Percentiles rank a stretch among this genome's conserved stretches.
Conservation (phyloP, 257 asterid genomes). For the Solanum megistacrolobum region DNA sequence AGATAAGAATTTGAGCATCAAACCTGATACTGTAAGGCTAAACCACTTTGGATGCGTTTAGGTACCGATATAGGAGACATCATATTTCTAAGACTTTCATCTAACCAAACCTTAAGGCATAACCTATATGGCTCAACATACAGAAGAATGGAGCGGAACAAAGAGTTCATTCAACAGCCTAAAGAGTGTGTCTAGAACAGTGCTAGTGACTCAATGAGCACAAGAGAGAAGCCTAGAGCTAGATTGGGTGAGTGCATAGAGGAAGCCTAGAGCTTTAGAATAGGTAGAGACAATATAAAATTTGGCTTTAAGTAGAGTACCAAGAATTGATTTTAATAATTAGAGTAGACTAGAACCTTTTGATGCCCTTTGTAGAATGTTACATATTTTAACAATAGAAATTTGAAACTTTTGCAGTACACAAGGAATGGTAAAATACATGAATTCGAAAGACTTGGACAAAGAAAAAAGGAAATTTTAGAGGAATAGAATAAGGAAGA, state of each 20-base stretch:
- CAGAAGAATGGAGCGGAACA: background rate
- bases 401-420: background rate
- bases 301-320: background rate
- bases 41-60: background rate
- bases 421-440: background rate
- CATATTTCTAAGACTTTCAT: background rate
- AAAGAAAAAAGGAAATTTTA: background rate
- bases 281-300: background rate
- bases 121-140: background rate
- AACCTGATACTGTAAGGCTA: background rate
- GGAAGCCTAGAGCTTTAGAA: background rate
- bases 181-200: background rate
- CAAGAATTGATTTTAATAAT: background rate
- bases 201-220: background rate
- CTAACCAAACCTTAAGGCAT: background rate
- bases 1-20: background rate
- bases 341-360: background rate
- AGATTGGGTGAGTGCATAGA: background rate
- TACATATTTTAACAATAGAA: background rate
- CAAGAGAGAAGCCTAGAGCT: background rate
- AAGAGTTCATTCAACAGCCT: background rate
- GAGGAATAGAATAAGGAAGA: background rate
- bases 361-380: background rate
- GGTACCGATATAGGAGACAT: background rate
- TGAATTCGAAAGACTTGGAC: background rate